Percentiles rank a stretch among this genome's conserved stretches.
Conservation (phyloP, 208 protist genomes). For the Leishmania gerbilli region DNA sequence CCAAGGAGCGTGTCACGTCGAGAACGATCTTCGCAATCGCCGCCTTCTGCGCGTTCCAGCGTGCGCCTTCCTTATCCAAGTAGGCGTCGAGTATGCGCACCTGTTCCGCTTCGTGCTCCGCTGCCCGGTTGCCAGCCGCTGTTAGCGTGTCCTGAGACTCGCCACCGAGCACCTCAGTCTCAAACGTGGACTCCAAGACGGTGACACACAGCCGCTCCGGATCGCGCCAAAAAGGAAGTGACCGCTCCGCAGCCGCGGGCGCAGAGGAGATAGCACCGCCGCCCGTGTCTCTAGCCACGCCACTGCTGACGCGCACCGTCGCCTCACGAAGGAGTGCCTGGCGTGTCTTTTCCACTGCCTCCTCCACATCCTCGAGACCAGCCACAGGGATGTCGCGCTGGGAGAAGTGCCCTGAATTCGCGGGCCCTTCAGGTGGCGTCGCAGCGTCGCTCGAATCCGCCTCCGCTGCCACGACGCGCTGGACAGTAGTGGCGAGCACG, state of each 20-base stretch:
- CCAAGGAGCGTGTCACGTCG: constrained; percentile 39
- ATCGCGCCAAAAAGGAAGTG: constrained; percentile 53
- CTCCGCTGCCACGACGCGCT: constrained; percentile 19
- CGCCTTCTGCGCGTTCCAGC: constrained; percentile 78
- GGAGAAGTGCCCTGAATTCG: background rate
- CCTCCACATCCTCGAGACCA: constrained; percentile 27
- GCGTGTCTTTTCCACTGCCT: constrained; percentile 35
- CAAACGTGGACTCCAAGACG: constrained; percentile 77
- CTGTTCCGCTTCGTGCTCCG: constrained; percentile 52
- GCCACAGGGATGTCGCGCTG: constrained; percentile 20
- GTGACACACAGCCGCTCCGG: constrained; percentile 67
- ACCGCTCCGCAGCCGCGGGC: background rate
- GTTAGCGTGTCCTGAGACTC: constrained; percentile 42
- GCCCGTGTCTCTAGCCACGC: background rate
- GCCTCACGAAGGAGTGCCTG: constrained; percentile 26
- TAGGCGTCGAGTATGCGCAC: constrained; percentile 77
- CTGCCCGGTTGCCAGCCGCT: constrained; percentile 28
- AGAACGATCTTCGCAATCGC: constrained; percentile 66
- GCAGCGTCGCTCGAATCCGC: background rate
- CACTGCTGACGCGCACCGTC: background rate
- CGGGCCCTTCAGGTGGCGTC: background rate
- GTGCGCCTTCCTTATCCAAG: constrained; percentile 48
- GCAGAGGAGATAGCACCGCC: background rate
- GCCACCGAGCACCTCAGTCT: constrained; percentile 55
- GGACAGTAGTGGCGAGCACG: constrained; percentile 57